Conservation (phyloP, 345 rosid species). For the Rhodomyrtus tomentosa region DNA sequence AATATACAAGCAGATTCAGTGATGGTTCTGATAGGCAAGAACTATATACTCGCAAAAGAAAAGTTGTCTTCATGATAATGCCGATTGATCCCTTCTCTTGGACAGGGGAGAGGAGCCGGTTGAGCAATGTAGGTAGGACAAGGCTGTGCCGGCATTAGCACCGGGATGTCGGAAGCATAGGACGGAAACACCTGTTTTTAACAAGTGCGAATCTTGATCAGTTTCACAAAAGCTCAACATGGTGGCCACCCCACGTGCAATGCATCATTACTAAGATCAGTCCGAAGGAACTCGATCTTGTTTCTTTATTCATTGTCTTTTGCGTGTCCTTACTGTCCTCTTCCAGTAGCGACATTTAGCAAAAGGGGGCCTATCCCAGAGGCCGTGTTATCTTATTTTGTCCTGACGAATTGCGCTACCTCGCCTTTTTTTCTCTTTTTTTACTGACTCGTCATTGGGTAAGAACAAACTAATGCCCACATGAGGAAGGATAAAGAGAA, state of each 20-base stretch:
- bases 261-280: background rate
- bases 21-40: background rate
- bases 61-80: constrained; percentile 34
- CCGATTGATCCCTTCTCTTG: constrained; percentile 56
- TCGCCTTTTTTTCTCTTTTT: background rate
- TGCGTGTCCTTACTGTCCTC: background rate
- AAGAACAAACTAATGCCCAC: background rate
- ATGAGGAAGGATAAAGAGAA: background rate
- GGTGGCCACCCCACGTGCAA: background rate
- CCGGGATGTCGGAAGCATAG: constrained; percentile 53
- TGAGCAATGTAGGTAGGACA: constrained; percentile 75
- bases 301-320: background rate
- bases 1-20: background rate
- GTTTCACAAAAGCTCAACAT: background rate
- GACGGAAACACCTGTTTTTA: constrained; percentile 24
- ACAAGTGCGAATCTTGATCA: background rate
- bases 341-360: background rate
- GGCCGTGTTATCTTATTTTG: background rate
- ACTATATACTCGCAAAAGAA: background rate
- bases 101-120: constrained; percentile 83
- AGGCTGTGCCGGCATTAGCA: constrained; percentile 82
- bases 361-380: background rate
- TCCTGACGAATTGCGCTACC: background rate
- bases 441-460: background rate
- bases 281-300: background rate